phyloP scores from a whole-genome alignment of 2,329 filamentous ascomycete genomes.

The Epichloe sibirici region DNA sequence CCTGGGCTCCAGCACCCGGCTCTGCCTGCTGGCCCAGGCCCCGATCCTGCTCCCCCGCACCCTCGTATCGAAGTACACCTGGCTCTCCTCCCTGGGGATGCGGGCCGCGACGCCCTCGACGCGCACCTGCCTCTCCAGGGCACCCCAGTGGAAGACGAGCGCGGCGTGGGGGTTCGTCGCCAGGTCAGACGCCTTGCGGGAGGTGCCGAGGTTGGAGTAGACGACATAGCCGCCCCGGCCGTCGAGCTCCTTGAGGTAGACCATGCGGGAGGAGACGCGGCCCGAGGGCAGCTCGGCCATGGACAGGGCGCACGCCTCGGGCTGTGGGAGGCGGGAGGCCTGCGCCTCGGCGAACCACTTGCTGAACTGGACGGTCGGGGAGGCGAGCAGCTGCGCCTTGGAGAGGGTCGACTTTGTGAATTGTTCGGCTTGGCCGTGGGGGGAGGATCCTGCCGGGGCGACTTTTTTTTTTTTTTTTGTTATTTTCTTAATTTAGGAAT shows the following conservation, averaged over 20 bases:
- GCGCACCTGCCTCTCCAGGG: conserved; percentile 77
- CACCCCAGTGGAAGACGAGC: conserved; percentile 84
- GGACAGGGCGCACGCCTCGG: conserved; percentile 79
- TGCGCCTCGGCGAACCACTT: conserved; percentile 74
- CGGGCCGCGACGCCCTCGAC: conserved; percentile 69
- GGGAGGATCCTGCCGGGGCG: conserved; percentile 48
- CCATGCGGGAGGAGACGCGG: conserved; percentile 69
- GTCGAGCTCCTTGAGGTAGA: conserved; percentile 95
- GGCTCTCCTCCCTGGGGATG: conserved; percentile 57
- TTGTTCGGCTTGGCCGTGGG: conserved; percentile 57
- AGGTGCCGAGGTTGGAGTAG: conserved; percentile 86
- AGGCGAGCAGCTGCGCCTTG: conserved; percentile 43
- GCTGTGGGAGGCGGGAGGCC: conserved; percentile 49
- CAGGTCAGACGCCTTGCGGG: conserved; percentile 55
- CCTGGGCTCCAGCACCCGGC: conserved; percentile 51
- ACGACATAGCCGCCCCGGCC: conserved; percentile 64
- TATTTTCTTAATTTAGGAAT: background rate
- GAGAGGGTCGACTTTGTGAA: conserved; percentile 55
- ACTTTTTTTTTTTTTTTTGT: conserved; percentile 25
- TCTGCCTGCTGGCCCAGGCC: conserved; percentile 90
- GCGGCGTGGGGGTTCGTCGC: conserved; percentile 63
- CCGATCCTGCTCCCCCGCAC: conserved; percentile 76
- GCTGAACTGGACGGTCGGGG: conserved; percentile 77
- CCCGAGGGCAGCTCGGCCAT: conserved; percentile 77
- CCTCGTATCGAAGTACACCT: conserved; percentile 52